These are phyloP conservation scores for Zygosaccharomyces siamensis DNA, from an alignment of 805 yeast genomes.

Conservation along the genomic window DNA sequence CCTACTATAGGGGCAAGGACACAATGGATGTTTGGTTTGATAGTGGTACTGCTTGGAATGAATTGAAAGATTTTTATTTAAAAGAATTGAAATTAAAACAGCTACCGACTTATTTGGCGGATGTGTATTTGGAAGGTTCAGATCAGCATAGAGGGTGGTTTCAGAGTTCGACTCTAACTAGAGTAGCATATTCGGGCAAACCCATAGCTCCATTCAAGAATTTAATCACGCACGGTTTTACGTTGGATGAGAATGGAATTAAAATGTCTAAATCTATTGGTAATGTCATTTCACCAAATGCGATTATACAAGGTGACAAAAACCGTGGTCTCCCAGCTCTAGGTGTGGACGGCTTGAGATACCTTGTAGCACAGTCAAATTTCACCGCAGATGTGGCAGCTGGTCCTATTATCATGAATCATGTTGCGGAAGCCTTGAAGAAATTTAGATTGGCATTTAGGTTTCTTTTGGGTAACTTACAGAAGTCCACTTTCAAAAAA, in stretches of 20 bases:
- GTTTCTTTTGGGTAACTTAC: slow-evolving; percentile 75
- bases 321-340: slow-evolving; percentile 51
- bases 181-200: slow-evolving; percentile 44
- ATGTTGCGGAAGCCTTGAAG: slow-evolving; percentile 75
- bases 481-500: slow-evolving; percentile 36
- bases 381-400: slow-evolving; percentile 75
- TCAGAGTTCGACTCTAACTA: slow-evolving; percentile 84
- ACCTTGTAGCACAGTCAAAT: slow-evolving; percentile 87
- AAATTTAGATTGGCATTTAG: slow-evolving; percentile 78
- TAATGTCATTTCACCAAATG: slow-evolving; percentile 66
- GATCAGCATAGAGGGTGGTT: slow-evolving; percentile 99
- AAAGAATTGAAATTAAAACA: slow-evolving; percentile 33
- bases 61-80: slow-evolving; percentile 33
- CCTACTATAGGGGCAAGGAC: slow-evolving; percentile 66
- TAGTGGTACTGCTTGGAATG: slow-evolving; percentile 86
- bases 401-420: slow-evolving; percentile 64
- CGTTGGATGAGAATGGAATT: slow-evolving; percentile 74
- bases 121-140: slow-evolving; percentile 91
- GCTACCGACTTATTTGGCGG: slow-evolving; percentile 53
- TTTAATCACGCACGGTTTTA: slow-evolving; percentile 90
- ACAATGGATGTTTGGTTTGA: slow-evolving; percentile 99
- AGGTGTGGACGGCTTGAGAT: slow-evolving; percentile 86
- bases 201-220: slow-evolving; percentile 60
- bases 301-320: slow-evolving; percentile 58
- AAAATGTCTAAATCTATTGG: slow-evolving; percentile 96